A percentile compares a stretch with the other conserved stretches of the same genome.
phyloP scores from a whole-genome alignment of 2,329 filamentous ascomycete genomes.

The Lasiodiplodia hormozganensis region DNA sequence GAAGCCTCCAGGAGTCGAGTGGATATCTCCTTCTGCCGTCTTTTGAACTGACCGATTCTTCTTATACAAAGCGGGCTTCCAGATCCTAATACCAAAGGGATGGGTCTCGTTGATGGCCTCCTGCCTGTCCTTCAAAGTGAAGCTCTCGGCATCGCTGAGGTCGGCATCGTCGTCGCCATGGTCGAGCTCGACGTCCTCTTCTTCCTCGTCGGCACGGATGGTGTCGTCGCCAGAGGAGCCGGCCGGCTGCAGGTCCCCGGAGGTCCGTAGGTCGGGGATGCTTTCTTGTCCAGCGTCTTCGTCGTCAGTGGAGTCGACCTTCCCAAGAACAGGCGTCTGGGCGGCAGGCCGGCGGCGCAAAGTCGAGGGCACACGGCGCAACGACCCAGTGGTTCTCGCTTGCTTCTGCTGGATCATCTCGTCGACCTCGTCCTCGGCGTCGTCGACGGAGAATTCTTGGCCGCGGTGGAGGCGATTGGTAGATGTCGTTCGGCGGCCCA shows the following conservation, averaged over 20 bases:
- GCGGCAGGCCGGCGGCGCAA: slow-evolving; percentile 57
- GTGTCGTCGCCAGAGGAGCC: slow-evolving; percentile 47
- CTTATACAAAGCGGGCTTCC: slow-evolving; percentile 98
- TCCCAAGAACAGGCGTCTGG: slow-evolving; percentile 55
- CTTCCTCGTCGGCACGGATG: slow-evolving; percentile 49
- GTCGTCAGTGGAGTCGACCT: slow-evolving; percentile 53
- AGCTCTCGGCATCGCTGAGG: slow-evolving; percentile 93
- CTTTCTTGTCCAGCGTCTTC: slow-evolving; percentile 33
- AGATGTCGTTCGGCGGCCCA: slow-evolving; percentile 77
- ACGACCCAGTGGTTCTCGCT: slow-evolving; percentile 46
- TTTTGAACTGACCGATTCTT: slow-evolving; percentile 96
- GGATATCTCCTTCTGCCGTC: slow-evolving; percentile 94
- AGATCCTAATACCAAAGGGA: slow-evolving; percentile 97
- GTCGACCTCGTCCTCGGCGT: slow-evolving; percentile 81
- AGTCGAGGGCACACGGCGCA: slow-evolving; percentile 60
- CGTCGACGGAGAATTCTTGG: slow-evolving; percentile 88
- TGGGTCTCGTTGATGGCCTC: slow-evolving; percentile 98
- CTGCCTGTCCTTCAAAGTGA: slow-evolving; percentile 95
- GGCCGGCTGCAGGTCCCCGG: slow-evolving; percentile 36
- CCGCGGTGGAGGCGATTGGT: slow-evolving; percentile 78
- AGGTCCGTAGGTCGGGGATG: slow-evolving; percentile 29
- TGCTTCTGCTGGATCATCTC: slow-evolving; percentile 60
- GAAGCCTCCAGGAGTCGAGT: slow-evolving; percentile 87
- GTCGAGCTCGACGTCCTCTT: slow-evolving; percentile 59
- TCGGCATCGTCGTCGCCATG: slow-evolving; percentile 71